A percentile compares a stretch with the other conserved stretches of the same genome.
These are phyloP conservation scores for Ophiostoma populinum DNA, from an alignment of 2,329 filamentous ascomycete species.

Conservation along the genomic window DNA sequence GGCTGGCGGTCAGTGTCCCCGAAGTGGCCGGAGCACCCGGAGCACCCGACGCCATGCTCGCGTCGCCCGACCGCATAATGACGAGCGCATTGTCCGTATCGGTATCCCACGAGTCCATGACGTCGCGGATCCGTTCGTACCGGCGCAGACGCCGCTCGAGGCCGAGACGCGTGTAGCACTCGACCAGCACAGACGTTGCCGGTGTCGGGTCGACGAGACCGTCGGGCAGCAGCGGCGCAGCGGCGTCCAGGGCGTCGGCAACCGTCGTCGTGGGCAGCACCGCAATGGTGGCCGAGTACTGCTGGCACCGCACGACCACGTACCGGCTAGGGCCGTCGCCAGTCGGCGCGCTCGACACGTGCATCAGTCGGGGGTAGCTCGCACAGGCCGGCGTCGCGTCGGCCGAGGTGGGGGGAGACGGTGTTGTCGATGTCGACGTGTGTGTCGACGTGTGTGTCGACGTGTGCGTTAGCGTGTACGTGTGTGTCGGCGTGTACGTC, in stretches of 20 bases:
- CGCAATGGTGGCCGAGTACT: conserved; percentile 51
- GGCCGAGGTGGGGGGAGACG: not conserved
- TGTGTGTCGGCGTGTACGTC: not conserved
- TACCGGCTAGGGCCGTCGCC: not conserved
- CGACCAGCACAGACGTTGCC: conserved; percentile 52
- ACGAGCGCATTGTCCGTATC: conserved; percentile 62
- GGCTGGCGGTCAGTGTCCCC: not conserved
- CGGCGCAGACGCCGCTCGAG: conserved; percentile 67
- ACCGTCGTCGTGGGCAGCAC: conserved; percentile 60
- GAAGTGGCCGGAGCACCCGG: not conserved
- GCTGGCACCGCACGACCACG: conserved; percentile 34
- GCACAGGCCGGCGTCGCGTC: not conserved
- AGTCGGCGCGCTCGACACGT: not conserved
- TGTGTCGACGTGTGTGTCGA: not conserved
- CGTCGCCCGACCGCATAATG: conserved; percentile 29
- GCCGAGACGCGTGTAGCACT: conserved; percentile 58
- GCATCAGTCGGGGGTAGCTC: not conserved
- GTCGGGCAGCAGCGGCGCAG: conserved; percentile 43
- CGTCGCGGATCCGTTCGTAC: conserved; percentile 73
- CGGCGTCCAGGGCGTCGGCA: conserved; percentile 52
- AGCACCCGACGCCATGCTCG: conserved; percentile 20
- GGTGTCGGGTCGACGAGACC: conserved; percentile 47
- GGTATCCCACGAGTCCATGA: conserved; percentile 84
- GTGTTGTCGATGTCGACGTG: not conserved
- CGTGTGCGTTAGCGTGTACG: no score